Evolutionary conservation across 768 basidiomycete genomes (phyloP), one percentile per base, ranked within the genome.

Genomic region (Boletus subparvulus): DNA sequence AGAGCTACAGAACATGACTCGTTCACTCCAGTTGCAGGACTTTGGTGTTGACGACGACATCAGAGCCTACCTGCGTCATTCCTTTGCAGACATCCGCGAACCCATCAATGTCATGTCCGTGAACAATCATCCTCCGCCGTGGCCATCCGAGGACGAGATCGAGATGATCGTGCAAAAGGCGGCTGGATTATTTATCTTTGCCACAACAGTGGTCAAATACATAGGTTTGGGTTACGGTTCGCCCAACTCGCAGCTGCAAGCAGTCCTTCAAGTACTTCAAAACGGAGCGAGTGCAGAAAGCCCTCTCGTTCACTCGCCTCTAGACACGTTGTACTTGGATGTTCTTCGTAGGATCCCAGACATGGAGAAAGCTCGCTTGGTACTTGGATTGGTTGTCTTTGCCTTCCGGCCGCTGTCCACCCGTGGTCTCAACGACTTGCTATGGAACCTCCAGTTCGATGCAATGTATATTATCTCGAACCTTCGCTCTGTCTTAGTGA

Each of bases 151-250:
- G 2, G 56, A 62, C 13, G 69, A 63, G 16, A 43, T 70, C 24
- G 60, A 63, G n/a, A 37, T 17, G 30, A 49, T 61, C 4, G 61
- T 70, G 11, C 39, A 60, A 17, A 61, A 59, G 16, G 55, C 69
- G 3, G 59, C 61, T 8, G 65, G 70, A 2, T 60, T 70, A 32
- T 72, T 72, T 30, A 66, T 70, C 14, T 69, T 67, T 48, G 58
- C 70, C 26, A 61, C 65, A 10, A 70, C 70, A 2, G 63, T 71
- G 33, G 53, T 71, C 42, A 66, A 64, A 41, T 69, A 65, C 39
- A 55, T 70, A 11, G 53, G 56, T 19, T 47, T 50, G 42, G 48
- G 43, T 11, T 54, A 63, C 19, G 42, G 50, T 28, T 61, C 51
- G 11, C 63, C 64, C 10, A 44, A 41, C 26, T 10, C 28, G 19